These are phyloP conservation scores for Colletotrichum sp. DNA, from an alignment of 2,329 filamentous ascomycete species.

Conservation along the genomic window DNA sequence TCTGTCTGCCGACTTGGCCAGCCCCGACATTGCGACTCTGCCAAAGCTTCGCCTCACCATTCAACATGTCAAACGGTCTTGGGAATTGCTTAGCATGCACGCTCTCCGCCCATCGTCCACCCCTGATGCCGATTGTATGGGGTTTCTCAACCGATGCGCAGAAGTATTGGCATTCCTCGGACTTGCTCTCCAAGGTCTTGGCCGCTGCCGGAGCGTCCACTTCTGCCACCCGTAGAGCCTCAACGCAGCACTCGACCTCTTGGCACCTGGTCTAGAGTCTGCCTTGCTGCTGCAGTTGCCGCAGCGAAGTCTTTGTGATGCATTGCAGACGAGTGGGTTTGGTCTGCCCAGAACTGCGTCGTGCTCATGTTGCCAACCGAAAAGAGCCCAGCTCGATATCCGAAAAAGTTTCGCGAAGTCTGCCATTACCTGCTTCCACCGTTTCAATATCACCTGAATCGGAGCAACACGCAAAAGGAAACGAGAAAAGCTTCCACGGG, in stretches of 20 bases:
- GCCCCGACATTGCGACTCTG: slow-evolving; percentile 8
- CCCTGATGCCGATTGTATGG: not conserved
- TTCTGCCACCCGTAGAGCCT: not conserved
- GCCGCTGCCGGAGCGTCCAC: not conserved
- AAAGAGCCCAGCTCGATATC: not conserved
- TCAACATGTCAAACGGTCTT: not conserved
- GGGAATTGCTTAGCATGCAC: not conserved
- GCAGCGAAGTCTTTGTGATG: not conserved
- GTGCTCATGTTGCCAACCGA: not conserved
- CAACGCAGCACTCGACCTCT: not conserved
- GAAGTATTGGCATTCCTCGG: not conserved
- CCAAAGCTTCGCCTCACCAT: slow-evolving; percentile 17
- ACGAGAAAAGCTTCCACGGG: slow-evolving; percentile 5
- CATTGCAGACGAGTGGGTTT: not conserved
- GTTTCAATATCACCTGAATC: slow-evolving; percentile 3
- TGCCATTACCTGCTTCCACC: not conserved
- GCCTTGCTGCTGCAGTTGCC: not conserved
- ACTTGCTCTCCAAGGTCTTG: slow-evolving; percentile 1
- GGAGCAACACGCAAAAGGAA: not conserved
- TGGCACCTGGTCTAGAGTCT: not conserved
- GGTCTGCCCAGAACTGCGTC: not conserved
- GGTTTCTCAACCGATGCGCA: not conserved
- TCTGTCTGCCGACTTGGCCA: slow-evolving; percentile 7
- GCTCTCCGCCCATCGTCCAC: not conserved
- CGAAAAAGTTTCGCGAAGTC: not conserved